Evolutionary conservation across 352 stramenopile species (phyloP), one percentile per base, ranked within the genome.

Genomic region (Globisporangium paroecandrum): DNA sequence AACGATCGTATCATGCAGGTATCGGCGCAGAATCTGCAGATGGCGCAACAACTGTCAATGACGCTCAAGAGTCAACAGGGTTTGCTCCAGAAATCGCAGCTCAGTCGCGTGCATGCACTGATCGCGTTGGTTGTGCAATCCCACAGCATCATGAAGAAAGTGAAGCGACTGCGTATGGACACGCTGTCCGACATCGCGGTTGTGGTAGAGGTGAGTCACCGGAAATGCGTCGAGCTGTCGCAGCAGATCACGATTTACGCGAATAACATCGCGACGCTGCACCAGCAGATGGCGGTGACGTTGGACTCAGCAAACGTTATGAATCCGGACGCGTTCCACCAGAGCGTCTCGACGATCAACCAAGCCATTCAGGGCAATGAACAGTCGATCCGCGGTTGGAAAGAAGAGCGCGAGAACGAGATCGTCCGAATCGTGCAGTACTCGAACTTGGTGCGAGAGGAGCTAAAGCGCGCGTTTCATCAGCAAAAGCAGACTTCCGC

Each of bases 361-460:
- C 36, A 66, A 4, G 69, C 70, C 5, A 87, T 94, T n/a, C 72
- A 85, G 25, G 47, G 68, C 38, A 69, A 82, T 6, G 75, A 89
- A 27, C 69, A 79, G 49, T 72, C 51, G 3, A 81, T 88, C 22
- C 62, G 58, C 29, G 61, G 72, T 10, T 75, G 77, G 12, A 79
- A 84, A 47, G 76, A 86, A n/a, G 75, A 81, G 38, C 79, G 83
- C 18, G 76, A 91, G n/a, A 76, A 78, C 32, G 83, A 91, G 65
- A 80, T 92, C 24, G 75, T 92, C 29, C 79, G 82, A 0, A 81
- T 94, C 43, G 83, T 94, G 51, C 85, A 94, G 69, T 94, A 89
- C 71, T 82, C 76, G 57, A 34, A 47, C 0, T 36, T 68, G 0
- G 67, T 92, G 13, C 85, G 85, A n/a, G 73, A 89, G 20, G 62